Evolutionary conservation across 768 basidiomycete species (phyloP), one percentile per base, ranked within the genome.

Genomic region (Mycena venus): DNA sequence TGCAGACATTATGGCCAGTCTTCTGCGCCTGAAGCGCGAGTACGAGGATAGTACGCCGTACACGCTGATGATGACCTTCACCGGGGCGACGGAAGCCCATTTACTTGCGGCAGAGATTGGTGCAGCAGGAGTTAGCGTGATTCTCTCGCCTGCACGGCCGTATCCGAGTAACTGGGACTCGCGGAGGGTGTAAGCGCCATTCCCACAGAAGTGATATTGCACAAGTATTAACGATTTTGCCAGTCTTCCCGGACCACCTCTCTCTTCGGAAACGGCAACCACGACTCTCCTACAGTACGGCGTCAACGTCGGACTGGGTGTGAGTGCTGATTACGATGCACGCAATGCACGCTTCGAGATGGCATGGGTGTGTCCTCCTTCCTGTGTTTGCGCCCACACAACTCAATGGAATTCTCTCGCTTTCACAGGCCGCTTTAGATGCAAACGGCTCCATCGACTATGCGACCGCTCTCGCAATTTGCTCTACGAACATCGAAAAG

Each of bases 1-100:
- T 77, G 94, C 94, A 11, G 95, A 96, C 80, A 86, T 92, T 63
- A 96, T 96, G 79, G 90, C 93, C 0, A 89, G 91, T 0, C 82
- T 96, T 17, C 83, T 97, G 47, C 78, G 75, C 5, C 88, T 96
- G 72, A 93, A 92, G 80, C 77, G 77, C 12, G 88, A 91, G 61
- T 86, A 89, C 25, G 90, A 92, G 60, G 76, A 59, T 0, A 77
- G 65, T 0, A 84, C 81, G 15, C 79, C 85, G 67, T 76, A 79
- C 25, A 75, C 15, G 1, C 79, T 87, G 36, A 82, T 78, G n/a
- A 63, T 91, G 78, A 91, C 91, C 0, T 88, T 94, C 70, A 82
- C 85, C 6, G 91, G 93, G 44, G 95, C 86, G 0, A 78, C 88
- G 0, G 94, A 96, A 81, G 86, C 87, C 10, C 88, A 91, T 80